These are phyloP conservation scores for Phialophora expanda DNA, from an alignment of 2,329 filamentous ascomycete species.

Conservation along the genomic window DNA sequence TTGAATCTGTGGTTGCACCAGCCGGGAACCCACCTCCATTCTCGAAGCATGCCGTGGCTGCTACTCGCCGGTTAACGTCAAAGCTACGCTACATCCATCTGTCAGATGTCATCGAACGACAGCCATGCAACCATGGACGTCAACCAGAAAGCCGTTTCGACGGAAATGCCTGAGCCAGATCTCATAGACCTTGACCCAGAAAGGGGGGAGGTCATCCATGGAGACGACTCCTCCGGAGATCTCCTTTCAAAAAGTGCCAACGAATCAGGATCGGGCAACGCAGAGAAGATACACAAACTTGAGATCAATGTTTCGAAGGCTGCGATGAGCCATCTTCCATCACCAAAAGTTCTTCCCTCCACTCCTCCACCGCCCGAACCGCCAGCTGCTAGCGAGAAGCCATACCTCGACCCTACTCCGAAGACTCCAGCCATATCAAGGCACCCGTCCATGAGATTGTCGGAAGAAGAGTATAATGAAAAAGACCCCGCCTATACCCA, in stretches of 20 bases:
- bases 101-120: conserved; percentile 29
- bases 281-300: conserved; percentile 22
- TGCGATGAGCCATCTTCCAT: conserved; percentile 10
- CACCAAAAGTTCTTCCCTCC: conserved; percentile 34
- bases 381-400: conserved; percentile 56
- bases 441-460: conserved; percentile 42
- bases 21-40: not conserved
- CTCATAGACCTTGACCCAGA: conserved; percentile 26
- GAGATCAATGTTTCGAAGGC: conserved; percentile 12
- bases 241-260: conserved; percentile 9
- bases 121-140: conserved; percentile 32
- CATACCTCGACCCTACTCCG: conserved; percentile 58
- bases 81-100: conserved; percentile 6
- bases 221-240: conserved; percentile 1
- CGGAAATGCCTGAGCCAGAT: conserved; percentile 21
- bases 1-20: conserved; percentile 11
- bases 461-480: conserved; percentile 35
- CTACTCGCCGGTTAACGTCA: not conserved
- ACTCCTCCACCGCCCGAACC: conserved; percentile 51
- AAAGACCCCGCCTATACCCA: conserved; percentile 33
- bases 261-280: conserved; percentile 1
- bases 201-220: not conserved
- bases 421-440: conserved; percentile 51
- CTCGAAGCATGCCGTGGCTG: conserved; percentile 18
- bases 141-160: conserved; percentile 23